phyloP scores from a whole-genome alignment of 208 protist genomes.

The Leishmania martiniquensis region DNA sequence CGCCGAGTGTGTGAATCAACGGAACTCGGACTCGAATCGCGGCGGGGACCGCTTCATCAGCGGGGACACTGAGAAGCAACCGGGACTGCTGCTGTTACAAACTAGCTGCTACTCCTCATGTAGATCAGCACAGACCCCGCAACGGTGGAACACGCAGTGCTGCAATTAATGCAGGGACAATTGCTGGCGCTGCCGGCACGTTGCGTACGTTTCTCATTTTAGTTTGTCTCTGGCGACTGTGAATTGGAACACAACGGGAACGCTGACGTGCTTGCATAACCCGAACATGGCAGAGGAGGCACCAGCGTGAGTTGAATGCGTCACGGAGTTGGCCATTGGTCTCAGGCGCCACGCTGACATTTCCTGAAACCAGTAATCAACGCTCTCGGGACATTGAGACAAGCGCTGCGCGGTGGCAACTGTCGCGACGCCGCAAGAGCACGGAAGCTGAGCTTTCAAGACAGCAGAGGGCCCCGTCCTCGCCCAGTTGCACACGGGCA shows the following conservation, averaged over 20 bases:
- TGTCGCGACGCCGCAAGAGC: not conserved
- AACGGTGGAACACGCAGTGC: not conserved
- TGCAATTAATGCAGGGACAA: not conserved
- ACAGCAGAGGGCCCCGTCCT: not conserved
- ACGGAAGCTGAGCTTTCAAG: not conserved
- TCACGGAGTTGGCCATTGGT: not conserved
- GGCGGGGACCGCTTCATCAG: not conserved
- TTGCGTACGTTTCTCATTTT: not conserved
- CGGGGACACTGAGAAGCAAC: not conserved
- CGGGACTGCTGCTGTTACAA: not conserved
- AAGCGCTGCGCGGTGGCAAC: not conserved
- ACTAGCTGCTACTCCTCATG: not conserved
- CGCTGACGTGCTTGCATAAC: not conserved
- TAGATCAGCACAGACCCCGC: not conserved
- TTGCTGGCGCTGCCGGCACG: too few species aligned
- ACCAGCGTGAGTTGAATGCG: not conserved
- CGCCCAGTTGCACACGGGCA: not conserved
- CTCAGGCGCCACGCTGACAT: not conserved
- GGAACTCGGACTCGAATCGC: not conserved
- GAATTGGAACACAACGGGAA: not conserved
- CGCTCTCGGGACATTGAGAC: not conserved
- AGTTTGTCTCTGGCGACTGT: not conserved
- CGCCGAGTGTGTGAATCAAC: not conserved
- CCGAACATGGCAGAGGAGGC: not conserved
- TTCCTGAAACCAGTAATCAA: not conserved